Evolutionary conservation across 2,329 filamentous ascomycete genomes (phyloP).

Genomic region (Peltaster fructicola): DNA sequence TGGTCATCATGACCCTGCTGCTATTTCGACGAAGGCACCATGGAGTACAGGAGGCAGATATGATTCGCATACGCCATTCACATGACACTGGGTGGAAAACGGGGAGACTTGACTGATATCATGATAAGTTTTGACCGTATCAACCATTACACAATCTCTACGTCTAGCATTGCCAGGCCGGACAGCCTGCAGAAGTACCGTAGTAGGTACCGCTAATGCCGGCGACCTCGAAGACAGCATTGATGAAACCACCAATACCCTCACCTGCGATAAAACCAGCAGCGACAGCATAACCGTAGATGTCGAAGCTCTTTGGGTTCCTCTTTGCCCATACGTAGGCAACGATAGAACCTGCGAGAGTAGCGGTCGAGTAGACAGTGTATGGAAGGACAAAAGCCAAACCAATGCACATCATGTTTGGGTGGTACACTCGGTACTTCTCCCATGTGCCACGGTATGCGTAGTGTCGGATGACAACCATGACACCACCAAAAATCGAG

Average conservation of each 20-base stretch:
- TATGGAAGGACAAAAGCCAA: constrained; percentile 41
- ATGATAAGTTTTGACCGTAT: no score
- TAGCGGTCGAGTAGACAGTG: constrained; percentile 41
- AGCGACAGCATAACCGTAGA: constrained; percentile 40
- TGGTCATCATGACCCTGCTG: no score
- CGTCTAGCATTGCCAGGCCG: constrained; percentile 17
- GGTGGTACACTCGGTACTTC: constrained; percentile 38
- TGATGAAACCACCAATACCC: constrained; percentile 45
- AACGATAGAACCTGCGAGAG: constrained; percentile 36
- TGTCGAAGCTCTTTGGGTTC: constrained; percentile 35
- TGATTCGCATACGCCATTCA: no score
- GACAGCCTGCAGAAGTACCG: constrained; percentile 26
- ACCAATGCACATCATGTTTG: constrained; percentile 45
- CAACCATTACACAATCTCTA: constrained; percentile 1
- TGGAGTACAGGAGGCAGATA: no score
- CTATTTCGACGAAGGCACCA: no score
- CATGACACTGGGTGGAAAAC: no score
- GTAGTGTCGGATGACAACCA: constrained; percentile 38
- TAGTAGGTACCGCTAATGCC: constrained; percentile 25
- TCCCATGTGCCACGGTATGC: constrained; percentile 35
- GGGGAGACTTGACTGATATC: no score
- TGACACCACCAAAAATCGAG: constrained; percentile 31
- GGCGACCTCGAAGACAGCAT: constrained; percentile 34
- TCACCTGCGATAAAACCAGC: constrained; percentile 46
- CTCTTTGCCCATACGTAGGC: constrained; percentile 38